Conservation (phyloP, 257 asterid genomes). For the Plantago elongata region DNA sequence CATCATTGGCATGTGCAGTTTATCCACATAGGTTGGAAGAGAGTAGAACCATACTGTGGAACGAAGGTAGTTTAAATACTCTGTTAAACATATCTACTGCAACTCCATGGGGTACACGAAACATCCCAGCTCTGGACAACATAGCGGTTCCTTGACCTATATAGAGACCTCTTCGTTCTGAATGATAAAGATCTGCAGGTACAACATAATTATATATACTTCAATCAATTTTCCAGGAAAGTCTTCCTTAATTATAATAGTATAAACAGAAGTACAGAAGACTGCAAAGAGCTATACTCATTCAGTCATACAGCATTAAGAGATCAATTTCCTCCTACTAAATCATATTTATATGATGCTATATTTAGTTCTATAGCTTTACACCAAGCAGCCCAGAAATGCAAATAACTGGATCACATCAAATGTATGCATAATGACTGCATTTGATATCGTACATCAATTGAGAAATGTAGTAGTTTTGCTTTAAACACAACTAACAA, state of each 20-base stretch:
- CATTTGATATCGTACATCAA: too few species aligned
- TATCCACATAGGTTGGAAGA: conserved; percentile 8
- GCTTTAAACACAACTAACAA: too few species aligned
- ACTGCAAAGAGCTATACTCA: too few species aligned
- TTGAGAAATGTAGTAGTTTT: too few species aligned
- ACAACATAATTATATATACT: conserved; percentile 11
- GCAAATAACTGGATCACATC: too few species aligned
- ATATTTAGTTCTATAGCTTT: too few species aligned
- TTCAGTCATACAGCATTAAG: too few species aligned
- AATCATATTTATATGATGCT: too few species aligned
- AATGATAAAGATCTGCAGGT: conserved; percentile 65
- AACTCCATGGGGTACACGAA: conserved; percentile 71
- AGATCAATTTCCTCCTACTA: too few species aligned
- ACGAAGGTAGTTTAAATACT: conserved; percentile 80
- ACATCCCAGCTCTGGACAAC: conserved; percentile 91
- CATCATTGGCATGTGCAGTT: background rate
- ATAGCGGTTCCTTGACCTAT: conserved; percentile 87
- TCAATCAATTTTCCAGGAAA: background rate
- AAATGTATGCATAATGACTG: too few species aligned
- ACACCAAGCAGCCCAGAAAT: too few species aligned
- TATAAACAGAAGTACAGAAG: too few species aligned
- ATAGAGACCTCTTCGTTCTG: conserved; percentile 72
- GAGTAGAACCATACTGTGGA: conserved; percentile 44
- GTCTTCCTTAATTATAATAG: background rate
- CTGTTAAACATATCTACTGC: conserved; percentile 74